Base-by-base conservation (phyloP, 371 early-diverging fungal species). In the Lichtheimia ramosa region DNA sequence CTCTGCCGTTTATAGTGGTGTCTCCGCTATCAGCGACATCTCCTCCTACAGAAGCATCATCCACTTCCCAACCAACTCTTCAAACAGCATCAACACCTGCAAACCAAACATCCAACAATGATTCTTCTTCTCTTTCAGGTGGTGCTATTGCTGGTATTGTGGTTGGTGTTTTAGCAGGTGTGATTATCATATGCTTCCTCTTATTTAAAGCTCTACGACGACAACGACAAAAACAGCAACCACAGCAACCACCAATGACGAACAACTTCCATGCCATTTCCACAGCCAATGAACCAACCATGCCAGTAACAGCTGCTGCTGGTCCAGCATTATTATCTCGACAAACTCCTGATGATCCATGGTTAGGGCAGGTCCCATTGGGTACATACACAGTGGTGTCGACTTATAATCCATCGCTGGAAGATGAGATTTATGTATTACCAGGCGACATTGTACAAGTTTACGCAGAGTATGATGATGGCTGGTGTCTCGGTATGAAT, bases 371-470 rank as follows among this genome's bases (percentile, higher is more conserved):
- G 15, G 42, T 43, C 4, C 61, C 65, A 3, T 23, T 79, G 34
- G 79, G 75, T 3, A 75, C 75, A 2, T 79, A 58, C 24, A 72
- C 60, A 20, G 79, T 80, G 1, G 63, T 75, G 2, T 61, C 73
- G 1, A 75, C 71, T 2, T 85, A 79, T 54, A 71, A 54, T 20
- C 59, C 61, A 39, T 51, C 65, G 15, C 40, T 59, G 16, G 53
- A 51, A 15, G 56, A 55, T 28, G 60, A 55, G 20, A 65, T 85
- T 20, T 42, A 59, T 16, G 55, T 59, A 13, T 56, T 56, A 10
- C 61, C 61, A 24, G 61, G 60, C 2, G 65, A 60, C 23, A 52
- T 43, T 0, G 57, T 60, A 20, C 65, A 60, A 46, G 56, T 55
- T 21, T 60, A 53, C 21, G 49, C 54, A 8, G 58, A 57, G 24